Evolutionary conservation across 2,329 filamentous ascomycete genomes (phyloP), one percentile per base, ranked within the genome.

Genomic region (Stemphylium beticola): DNA sequence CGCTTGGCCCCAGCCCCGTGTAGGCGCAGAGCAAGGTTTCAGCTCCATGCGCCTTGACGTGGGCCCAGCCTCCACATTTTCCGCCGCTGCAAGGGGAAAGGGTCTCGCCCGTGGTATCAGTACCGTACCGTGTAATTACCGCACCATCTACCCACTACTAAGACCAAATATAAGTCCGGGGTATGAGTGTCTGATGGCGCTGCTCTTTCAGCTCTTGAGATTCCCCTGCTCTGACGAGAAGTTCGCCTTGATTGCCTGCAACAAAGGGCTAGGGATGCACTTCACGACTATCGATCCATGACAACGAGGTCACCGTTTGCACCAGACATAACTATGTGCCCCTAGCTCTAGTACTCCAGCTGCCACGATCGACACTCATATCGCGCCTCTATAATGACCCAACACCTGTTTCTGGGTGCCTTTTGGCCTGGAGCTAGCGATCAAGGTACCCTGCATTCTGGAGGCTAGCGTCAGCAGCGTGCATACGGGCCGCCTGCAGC

Each of bases 41-140:
- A 54, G 45, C 49, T 44, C 47, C 48, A 46, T 51, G 61, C 57
- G 51, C 45, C 17, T 51, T 66, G 65, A 67, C 63, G 62, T 67
- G 39, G 34, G 54, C 54, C 49, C 33, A 53, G 45, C 44, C 45
- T 53, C 49, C 47, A 40, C 41, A 37, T 47, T 34, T 41, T 11
- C 26, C 5, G 17, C 31, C 36, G 29, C 33, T 37, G 17, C 33
- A 31, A 34, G n/a, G 44, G 41, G 36, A 40, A 46, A 53, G 36
- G 44, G 44, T 49, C 38, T 33, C 24, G 32, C 43, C 36, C 38
- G 38, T 24, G 18, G n/a, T 22, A 7, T 3, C 15, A 14, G 11
- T 29, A 34, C 37, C 18, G 11, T 29, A 34, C 37, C 18, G 15
- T 24, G 48, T 34, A 51, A 24, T 44, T 38, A 12, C 39, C 26